Base-by-base conservation (phyloP, 805 yeast genomes). In the Kluyveromyces aestuarii region DNA sequence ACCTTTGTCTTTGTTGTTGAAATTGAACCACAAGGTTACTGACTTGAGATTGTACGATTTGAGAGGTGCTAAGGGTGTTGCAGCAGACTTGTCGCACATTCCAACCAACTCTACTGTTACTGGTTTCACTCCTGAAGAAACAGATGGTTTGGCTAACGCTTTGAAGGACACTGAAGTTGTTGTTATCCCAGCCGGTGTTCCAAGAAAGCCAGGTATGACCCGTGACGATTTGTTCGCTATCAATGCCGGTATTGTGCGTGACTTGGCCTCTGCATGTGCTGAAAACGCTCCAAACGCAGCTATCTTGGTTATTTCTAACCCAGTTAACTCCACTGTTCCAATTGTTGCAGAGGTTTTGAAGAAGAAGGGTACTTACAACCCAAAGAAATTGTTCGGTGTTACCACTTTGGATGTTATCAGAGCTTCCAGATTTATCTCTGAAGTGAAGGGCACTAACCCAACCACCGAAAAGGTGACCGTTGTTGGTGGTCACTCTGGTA, bases 141-240 rank as follows among this genome's bases (percentile, higher is more conserved):
- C 73, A 60, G 75, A 75, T 50, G 87, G 86, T 50, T 73, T 90
- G 58, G 73, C 75, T 63, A 74, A 74, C 57, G 91, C 96, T 47
- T 80, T 90, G 56, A 81, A 77, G 54, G 79, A 75, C 57, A 73
- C 78, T 48, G 89, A 84, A 58, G 84, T 90, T 52, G 85, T 90
- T 55, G 80, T 90, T 57, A 87, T 90, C 71, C 96, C 97, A 66
- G 97, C 97, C 50, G 97, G 97, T 76, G 95, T 90, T 50, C 97
- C 95, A 76, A 87, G 95, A 81, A 90, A 89, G 76, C 97, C 97
- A 59, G 97, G 97, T 71, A 90, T 90, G 97, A 87, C 96, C 65
- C 86, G 97, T 77, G 97, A 90, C 69, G 97, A 90, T 68, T 77
- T 90, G 63, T 90, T 90, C 83, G 84, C 87, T 77, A 90, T 95